Conservation (phyloP, 169 alveolate genomes). For the Babesia bigemina region DNA sequence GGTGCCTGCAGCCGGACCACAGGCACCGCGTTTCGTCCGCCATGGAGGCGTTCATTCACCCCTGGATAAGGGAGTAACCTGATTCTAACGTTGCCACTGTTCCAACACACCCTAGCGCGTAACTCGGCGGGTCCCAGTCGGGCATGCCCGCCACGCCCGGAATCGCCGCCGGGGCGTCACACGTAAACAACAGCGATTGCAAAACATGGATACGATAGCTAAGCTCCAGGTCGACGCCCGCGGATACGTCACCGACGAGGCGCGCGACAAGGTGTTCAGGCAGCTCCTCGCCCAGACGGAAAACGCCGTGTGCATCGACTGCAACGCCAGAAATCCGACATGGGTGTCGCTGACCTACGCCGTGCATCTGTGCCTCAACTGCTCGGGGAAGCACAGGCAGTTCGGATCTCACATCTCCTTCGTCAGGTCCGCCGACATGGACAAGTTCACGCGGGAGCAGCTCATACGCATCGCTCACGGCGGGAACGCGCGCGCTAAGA, state of each 20-base stretch:
- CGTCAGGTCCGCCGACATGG: conserved; percentile 91
- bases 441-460: conserved; percentile 87
- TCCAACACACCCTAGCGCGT: background rate
- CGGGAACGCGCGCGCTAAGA: conserved; percentile 72
- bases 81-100: background rate
- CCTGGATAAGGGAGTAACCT: conserved; percentile 32
- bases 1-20: conserved; percentile 63
- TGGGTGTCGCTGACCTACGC: conserved; percentile 96
- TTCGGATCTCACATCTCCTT: conserved; percentile 95
- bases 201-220: conserved; percentile 52
- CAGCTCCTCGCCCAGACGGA: conserved; percentile 72
- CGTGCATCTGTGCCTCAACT: conserved; percentile 93
- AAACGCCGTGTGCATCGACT: conserved; percentile 90
- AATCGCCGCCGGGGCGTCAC: background rate
- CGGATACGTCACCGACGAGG: conserved; percentile 80
- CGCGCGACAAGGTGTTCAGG: conserved; percentile 79
- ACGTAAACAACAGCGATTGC: background rate
- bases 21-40: conserved; percentile 68
- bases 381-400: conserved; percentile 94
- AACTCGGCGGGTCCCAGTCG: background rate
- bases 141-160: background rate
- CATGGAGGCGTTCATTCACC: conserved; percentile 79
- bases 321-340: conserved; percentile 94
- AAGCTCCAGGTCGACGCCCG: conserved; percentile 74
- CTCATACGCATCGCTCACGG: conserved; percentile 76